Percentiles rank a stretch among this genome's conserved stretches.
Evolutionary conservation across 2,329 filamentous ascomycete genomes (phyloP).

Genomic region (Atkinsonella hypoxylon): DNA sequence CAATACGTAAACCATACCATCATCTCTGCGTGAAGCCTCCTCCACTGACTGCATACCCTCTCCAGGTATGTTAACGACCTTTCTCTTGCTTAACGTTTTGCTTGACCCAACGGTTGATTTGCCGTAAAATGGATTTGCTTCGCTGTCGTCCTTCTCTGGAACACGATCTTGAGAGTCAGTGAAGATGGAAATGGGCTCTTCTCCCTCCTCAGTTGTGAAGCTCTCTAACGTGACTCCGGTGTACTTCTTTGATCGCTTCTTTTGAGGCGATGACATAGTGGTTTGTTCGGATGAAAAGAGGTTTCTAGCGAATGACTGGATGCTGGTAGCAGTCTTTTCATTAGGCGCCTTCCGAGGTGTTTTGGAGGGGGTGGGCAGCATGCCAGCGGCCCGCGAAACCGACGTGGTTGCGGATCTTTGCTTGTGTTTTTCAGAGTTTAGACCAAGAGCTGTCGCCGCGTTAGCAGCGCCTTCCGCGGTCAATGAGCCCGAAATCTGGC

Average conservation of each 20-base stretch:
- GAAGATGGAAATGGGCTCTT: constrained; percentile 57
- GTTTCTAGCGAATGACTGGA: constrained; percentile 45
- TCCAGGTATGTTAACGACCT: constrained; percentile 41
- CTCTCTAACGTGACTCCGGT: constrained; percentile 42
- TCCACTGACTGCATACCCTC: constrained; percentile 49
- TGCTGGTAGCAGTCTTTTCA: constrained; percentile 36
- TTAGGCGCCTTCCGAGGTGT: constrained; percentile 56
- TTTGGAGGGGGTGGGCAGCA: constrained; percentile 69
- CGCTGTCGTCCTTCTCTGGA: constrained; percentile 52
- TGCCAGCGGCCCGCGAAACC: constrained; percentile 29
- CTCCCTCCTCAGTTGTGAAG: constrained; percentile 44
- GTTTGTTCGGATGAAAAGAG: constrained; percentile 51
- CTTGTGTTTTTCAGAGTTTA: constrained; percentile 15
- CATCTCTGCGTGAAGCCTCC: constrained; percentile 49
- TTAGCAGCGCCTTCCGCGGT: constrained; percentile 30
- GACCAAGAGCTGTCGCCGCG: constrained; percentile 30
- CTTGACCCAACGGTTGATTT: constrained; percentile 28
- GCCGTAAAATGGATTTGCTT: constrained; percentile 62
- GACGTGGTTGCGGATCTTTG: constrained; percentile 17
- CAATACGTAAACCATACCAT: constrained; percentile 69
- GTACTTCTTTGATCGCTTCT: constrained; percentile 45
- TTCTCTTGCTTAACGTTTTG: constrained; percentile 43
- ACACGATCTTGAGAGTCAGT: constrained; percentile 71
- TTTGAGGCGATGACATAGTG: constrained; percentile 46
- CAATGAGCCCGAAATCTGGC: constrained; percentile 33